These are phyloP conservation scores for Saccharomycopsis schoenii DNA, from an alignment of 805 yeast genomes.

Conservation along the genomic window DNA sequence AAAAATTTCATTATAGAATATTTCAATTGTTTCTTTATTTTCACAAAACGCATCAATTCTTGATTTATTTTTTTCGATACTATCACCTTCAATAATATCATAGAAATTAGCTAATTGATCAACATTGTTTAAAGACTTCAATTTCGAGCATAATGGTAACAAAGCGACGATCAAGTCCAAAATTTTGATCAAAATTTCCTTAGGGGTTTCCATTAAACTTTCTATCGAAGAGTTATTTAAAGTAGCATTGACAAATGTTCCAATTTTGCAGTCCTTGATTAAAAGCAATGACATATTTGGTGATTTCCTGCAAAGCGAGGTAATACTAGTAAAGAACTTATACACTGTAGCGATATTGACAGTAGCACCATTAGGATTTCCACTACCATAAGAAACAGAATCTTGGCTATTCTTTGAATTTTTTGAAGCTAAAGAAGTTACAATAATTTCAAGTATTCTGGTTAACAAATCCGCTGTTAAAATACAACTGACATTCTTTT, in stretches of 20 bases:
- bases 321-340: conserved; percentile 28
- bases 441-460: conserved; percentile 11
- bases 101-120: not conserved
- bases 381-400: not conserved
- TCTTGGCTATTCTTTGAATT: conserved; percentile 15
- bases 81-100: not conserved
- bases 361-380: conserved; percentile 8
- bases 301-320: conserved; percentile 35
- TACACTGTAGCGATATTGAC: conserved; percentile 16
- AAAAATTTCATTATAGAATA: conserved; percentile 39
- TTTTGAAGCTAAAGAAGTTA: conserved; percentile 19
- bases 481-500: conserved; percentile 29
- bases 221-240: conserved; percentile 54
- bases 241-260: conserved; percentile 37
- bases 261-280: conserved; percentile 39
- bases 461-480: conserved; percentile 2
- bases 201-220: conserved; percentile 64
- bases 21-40: conserved; percentile 21
- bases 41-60: conserved; percentile 23
- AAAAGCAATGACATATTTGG: conserved; percentile 34
- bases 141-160: conserved; percentile 36
- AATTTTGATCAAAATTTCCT: conserved; percentile 46
- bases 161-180: conserved; percentile 46
- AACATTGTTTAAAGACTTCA: not conserved
- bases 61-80: conserved; percentile 22